A percentile compares a stretch with the other conserved stretches of the same genome.
Conservation (phyloP, 805 yeast genomes). For the Metschnikowia orientalis region DNA sequence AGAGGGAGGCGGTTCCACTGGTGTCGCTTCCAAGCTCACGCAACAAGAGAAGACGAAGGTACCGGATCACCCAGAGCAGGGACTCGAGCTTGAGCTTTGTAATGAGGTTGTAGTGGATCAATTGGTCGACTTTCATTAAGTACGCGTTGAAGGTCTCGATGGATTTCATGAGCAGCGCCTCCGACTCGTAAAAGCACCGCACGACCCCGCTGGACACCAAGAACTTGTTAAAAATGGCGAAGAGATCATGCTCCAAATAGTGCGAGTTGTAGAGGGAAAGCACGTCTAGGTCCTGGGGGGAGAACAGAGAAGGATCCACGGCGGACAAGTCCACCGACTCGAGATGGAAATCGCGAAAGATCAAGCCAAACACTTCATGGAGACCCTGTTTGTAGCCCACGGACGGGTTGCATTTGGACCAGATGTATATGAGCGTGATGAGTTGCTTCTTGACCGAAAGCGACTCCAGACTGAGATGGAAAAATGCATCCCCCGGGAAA, state of each 20-base stretch:
- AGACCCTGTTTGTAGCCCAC: slow-evolving; percentile 45
- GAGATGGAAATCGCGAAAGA: slow-evolving; percentile 36
- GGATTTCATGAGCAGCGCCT: slow-evolving; percentile 39
- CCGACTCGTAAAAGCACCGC: slow-evolving; percentile 31
- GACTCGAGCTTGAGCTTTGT: slow-evolving; percentile 45
- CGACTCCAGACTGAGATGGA: slow-evolving; percentile 17
- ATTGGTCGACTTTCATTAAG: slow-evolving; percentile 47
- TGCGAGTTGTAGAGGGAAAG: slow-evolving; percentile 35
- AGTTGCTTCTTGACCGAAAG: slow-evolving; percentile 25
- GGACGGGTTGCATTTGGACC: slow-evolving; percentile 46
- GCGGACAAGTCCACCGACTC: slow-evolving; percentile 28
- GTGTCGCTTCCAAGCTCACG: slow-evolving; percentile 45
- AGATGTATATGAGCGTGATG: slow-evolving; percentile 42
- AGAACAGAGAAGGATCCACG: slow-evolving; percentile 11
- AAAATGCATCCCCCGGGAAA: slow-evolving; percentile 44
- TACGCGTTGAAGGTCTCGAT: slow-evolving; percentile 46
- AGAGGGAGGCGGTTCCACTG: slow-evolving; percentile 32
- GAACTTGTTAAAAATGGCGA: slow-evolving; percentile 40
- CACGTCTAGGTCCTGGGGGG: slow-evolving; percentile 31
- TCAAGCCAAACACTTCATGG: slow-evolving; percentile 50
- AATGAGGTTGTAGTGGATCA: slow-evolving; percentile 41
- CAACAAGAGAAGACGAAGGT: slow-evolving; percentile 42
- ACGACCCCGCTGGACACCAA: slow-evolving; percentile 40
- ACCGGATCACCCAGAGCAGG: slow-evolving; percentile 53
- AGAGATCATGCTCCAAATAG: slow-evolving; percentile 41